Conservation (phyloP, 2,329 filamentous ascomycete species). For the Raffaelea deltoideospora region DNA sequence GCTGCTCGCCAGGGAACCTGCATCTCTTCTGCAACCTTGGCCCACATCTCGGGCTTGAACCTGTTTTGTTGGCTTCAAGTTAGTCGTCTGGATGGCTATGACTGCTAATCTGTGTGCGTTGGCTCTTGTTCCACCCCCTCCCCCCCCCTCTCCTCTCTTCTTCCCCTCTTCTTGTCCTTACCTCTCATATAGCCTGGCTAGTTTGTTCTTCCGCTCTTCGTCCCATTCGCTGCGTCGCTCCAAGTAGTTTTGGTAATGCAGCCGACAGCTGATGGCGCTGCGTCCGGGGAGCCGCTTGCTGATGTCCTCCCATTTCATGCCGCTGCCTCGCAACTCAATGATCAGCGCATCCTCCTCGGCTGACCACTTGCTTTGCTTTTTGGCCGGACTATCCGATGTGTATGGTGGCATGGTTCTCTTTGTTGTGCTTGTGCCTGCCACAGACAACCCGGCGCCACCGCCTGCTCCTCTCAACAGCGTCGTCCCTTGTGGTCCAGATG, state of each 20-base stretch:
- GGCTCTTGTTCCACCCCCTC: neutral
- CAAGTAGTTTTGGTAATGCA: conserved; percentile 95
- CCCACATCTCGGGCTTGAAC: conserved; percentile 97
- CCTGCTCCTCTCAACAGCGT: neutral
- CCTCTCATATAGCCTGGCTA: conserved; percentile 90
- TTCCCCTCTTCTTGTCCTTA: conserved; percentile 25
- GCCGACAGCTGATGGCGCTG: conserved; percentile 82
- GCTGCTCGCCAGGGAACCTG: conserved; percentile 87
- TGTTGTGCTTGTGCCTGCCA: conserved; percentile 2
- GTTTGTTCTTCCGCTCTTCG: conserved; percentile 93
- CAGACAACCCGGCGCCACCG: neutral
- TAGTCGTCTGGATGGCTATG: no score
- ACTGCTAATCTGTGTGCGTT: no score
- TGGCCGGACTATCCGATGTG: conserved; percentile 54
- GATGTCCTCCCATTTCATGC: conserved; percentile 99
- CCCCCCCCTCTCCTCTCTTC: neutral
- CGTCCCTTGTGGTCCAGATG: neutral
- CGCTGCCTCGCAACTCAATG: conserved; percentile 74
- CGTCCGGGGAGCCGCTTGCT: conserved; percentile 79
- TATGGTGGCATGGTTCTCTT: conserved; percentile 40
- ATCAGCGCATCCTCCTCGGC: conserved; percentile 85
- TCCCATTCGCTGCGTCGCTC: conserved; percentile 91
- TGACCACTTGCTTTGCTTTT: conserved; percentile 96
- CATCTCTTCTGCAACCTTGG: conserved; percentile 89
- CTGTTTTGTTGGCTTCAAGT: conserved; percentile 33